These are phyloP conservation scores for Plectranthus barbatus DNA, from an alignment of 257 asterid species.

Conservation along the genomic window DNA sequence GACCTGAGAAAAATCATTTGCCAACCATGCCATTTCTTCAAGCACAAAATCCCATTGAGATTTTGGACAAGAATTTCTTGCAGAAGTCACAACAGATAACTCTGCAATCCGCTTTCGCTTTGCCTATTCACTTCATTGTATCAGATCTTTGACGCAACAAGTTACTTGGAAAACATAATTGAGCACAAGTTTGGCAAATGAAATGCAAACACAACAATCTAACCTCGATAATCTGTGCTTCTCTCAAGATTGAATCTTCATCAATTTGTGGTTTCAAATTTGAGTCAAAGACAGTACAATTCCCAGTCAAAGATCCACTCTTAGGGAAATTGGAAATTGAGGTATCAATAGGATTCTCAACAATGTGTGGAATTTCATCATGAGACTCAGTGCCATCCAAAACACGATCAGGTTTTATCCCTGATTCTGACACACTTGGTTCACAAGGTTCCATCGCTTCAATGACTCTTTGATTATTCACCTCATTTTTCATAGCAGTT, in stretches of 20 bases:
- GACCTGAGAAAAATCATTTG: conserved; percentile 99
- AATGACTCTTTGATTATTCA: conserved; percentile 24
- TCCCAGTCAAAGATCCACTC: conserved; percentile 28
- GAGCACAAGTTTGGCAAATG: conserved; percentile 11
- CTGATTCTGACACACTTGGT: conserved; percentile 33
- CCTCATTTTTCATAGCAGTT: conserved; percentile 28
- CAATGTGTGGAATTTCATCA: conserved; percentile 25
- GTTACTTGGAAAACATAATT: conserved; percentile 13
- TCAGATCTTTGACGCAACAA: conserved; percentile 30
- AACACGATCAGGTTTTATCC: conserved; percentile 21
- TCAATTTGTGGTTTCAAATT: conserved; percentile 38
- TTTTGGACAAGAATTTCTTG: conserved; percentile 30
- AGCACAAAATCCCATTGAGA: conserved; percentile 92
- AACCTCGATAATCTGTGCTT: conserved; percentile 87
- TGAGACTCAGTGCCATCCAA: conserved; percentile 18
- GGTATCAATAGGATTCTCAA: conserved; percentile 23
- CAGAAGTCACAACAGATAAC: conserved; percentile 42
- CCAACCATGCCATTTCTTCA: conserved; percentile 98
- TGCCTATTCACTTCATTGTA: conserved; percentile 51
- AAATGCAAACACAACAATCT: conserved; percentile 15
- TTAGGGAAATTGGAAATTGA: conserved; percentile 24
- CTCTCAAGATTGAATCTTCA: conserved; percentile 76
- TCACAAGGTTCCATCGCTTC: conserved; percentile 34
- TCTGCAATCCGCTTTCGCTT: conserved; percentile 67
- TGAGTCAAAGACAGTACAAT: conserved; percentile 25